phyloP scores from a whole-genome alignment of 106 monocot genomes.

The Dactylorhiza incarnata region DNA sequence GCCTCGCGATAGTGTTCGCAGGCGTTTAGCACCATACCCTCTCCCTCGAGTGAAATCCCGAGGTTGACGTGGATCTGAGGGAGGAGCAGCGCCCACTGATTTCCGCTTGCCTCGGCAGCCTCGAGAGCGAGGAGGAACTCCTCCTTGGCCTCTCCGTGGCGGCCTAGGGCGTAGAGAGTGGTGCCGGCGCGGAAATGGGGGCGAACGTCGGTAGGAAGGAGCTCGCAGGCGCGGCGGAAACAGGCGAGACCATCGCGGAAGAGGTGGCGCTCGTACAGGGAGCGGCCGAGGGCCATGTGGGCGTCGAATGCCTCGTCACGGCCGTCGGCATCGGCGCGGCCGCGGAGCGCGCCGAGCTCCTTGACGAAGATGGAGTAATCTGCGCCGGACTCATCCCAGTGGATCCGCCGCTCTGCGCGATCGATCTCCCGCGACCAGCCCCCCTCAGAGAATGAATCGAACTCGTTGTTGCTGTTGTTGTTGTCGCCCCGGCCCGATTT shows the following conservation, averaged over 20 bases:
- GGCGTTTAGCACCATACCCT: constrained; percentile 84
- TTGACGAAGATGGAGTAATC: constrained; percentile 57
- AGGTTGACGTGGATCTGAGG: constrained; percentile 96
- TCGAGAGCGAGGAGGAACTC: constrained; percentile 86
- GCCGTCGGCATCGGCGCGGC: constrained; percentile 45
- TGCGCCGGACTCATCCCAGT: constrained; percentile 54
- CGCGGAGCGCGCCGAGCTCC: constrained; percentile 54
- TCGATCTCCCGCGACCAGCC: constrained; percentile 87
- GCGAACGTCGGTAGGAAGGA: constrained; percentile 77
- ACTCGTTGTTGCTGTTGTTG: constrained; percentile 61
- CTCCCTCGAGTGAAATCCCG: constrained; percentile 76
- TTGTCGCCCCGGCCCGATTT: constrained; percentile 24
- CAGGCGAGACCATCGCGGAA: constrained; percentile 58
- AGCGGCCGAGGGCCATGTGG: constrained; percentile 83
- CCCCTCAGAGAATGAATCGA: constrained; percentile 84
- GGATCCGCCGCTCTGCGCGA: constrained; percentile 22
- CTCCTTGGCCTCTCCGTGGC: constrained; percentile 74
- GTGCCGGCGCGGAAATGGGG: constrained; percentile 84
- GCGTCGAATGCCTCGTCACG: constrained; percentile 91
- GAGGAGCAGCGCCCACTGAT: constrained; percentile 67
- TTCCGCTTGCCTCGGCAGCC: constrained; percentile 82
- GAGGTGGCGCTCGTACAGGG: constrained; percentile 67
- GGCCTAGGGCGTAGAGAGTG: constrained; percentile 66
- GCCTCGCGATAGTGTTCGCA: constrained; percentile 97
- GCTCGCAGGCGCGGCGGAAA: constrained; percentile 83